These are phyloP conservation scores for Tolypocladium album DNA, from an alignment of 2,329 filamentous ascomycete genomes.

Conservation along the genomic window DNA sequence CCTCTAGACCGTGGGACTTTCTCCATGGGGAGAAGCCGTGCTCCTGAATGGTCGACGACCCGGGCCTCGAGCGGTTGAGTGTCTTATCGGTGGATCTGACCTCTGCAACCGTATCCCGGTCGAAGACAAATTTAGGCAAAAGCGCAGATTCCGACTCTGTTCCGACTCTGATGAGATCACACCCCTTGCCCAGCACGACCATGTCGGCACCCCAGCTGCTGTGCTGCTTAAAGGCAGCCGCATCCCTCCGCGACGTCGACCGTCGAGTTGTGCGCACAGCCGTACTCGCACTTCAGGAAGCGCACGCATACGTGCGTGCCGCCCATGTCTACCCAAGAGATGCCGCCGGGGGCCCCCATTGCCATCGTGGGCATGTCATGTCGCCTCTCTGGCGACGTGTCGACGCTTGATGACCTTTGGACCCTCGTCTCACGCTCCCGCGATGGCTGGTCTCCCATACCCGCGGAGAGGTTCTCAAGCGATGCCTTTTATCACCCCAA, in stretches of 20 bases:
- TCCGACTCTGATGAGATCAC: background rate
- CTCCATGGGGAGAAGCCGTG: background rate
- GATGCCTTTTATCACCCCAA: slow-evolving; percentile 31
- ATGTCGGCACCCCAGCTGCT: background rate
- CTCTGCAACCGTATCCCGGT: background rate
- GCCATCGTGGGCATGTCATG: slow-evolving; percentile 38
- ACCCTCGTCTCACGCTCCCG: slow-evolving; percentile 28
- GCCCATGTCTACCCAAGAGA: slow-evolving; percentile 2
- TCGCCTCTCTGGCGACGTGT: slow-evolving; percentile 31
- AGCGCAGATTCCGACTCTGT: too few species aligned
- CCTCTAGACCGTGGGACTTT: background rate
- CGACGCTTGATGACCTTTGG: slow-evolving; percentile 32
- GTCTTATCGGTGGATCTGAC: background rate
- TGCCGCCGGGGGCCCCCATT: slow-evolving; percentile 17
- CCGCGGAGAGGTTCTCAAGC: slow-evolving; percentile 35
- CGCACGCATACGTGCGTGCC: background rate
- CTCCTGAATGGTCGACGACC: background rate
- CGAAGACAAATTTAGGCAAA: background rate
- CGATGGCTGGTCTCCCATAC: slow-evolving; percentile 29
- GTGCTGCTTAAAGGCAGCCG: background rate
- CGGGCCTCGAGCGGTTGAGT: background rate
- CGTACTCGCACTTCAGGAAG: background rate
- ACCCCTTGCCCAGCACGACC: background rate
- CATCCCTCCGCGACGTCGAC: background rate
- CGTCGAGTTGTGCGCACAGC: background rate